Base-by-base conservation (phyloP, 208 protist genomes). In the Acanthamoeba royreba region DNA sequence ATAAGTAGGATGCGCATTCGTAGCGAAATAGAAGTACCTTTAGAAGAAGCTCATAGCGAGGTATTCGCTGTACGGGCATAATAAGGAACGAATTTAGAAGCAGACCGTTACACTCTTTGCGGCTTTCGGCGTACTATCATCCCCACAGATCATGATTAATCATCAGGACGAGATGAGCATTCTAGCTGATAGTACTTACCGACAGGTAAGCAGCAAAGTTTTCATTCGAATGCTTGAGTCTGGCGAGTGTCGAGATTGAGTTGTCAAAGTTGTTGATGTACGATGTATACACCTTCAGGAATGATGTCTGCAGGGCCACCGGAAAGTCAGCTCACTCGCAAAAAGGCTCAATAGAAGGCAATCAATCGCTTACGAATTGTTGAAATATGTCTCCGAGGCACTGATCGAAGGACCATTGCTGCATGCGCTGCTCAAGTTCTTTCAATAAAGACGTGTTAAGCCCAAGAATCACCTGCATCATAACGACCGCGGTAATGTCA, bases 181-280 rank as follows among this genome's bases (percentile, higher is more conserved):
- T 38, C 4, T 13, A 38, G 2, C 2, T 15, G 72, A 58, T n/a
- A 22, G 49, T 13, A 58, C 49, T n/a, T 83, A 83, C 72, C 42
- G 72, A 83, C 25, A 89, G 45, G 33, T 89, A 89, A 33, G 81
- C 81, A 22, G 49, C 43, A 28, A 89, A 89, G 52, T 89, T 66
- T 52, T 63, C 81, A 17, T 89, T 89, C 31, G 45, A 46, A 33
- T 58, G 49, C 47, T 89, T 89, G 45, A 89, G 52, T 35, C 63
- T 89, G 47, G 81, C 81, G 13, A 89, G 52, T 7, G 52, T 58
- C 19, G 52, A 45, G 45, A 89, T 61, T 1, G 81, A 58, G 45
- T 89, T 89, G n/a, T 89, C 81, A 31, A 69, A 89, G 22, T 89
- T 58, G 49, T 89, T 89, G 49, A 89, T 66, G 49, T 89, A 89